These are phyloP conservation scores for Aplosporella prunicola DNA, from an alignment of 2,329 filamentous ascomycete species.

Conservation along the genomic window DNA sequence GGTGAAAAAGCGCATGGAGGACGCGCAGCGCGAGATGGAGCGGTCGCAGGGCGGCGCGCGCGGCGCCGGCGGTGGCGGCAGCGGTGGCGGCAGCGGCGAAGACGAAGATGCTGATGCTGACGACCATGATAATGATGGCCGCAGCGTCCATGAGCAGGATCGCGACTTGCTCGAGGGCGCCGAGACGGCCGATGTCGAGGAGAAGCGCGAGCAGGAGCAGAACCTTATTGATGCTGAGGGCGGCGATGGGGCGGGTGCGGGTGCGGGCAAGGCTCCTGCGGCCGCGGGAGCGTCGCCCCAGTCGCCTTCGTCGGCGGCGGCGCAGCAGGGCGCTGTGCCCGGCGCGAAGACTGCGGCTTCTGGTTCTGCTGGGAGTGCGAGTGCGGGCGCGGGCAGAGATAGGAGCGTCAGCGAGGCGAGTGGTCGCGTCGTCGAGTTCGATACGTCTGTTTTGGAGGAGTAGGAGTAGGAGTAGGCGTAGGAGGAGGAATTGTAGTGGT, in stretches of 20 bases:
- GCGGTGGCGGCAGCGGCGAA: slow-evolving; percentile 40
- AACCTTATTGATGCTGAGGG: slow-evolving; percentile 4
- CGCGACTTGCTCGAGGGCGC: slow-evolving; percentile 41
- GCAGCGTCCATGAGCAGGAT: slow-evolving; percentile 19
- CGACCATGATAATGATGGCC: slow-evolving; percentile 16
- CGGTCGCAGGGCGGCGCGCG: slow-evolving; percentile 58
- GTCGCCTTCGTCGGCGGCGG: too few species aligned
- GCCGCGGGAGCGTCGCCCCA: background rate
- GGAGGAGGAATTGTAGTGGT: too few species aligned
- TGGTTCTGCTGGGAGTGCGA: too few species aligned
- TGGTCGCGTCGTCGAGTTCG: too few species aligned
- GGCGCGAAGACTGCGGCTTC: too few species aligned
- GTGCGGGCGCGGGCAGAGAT: too few species aligned
- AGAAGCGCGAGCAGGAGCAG: background rate
- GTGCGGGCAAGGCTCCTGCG: background rate
- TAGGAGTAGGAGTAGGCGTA: too few species aligned
- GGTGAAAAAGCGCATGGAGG: slow-evolving; percentile 85
- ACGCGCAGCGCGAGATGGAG: slow-evolving; percentile 86
- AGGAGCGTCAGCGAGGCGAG: background rate
- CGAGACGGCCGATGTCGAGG: slow-evolving; percentile 35
- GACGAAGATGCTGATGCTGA: slow-evolving; percentile 60
- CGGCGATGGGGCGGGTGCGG: background rate
- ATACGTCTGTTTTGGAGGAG: too few species aligned
- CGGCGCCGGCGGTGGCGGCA: slow-evolving; percentile 39
- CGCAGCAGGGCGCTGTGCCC: too few species aligned